Percentiles rank a stretch among this genome's conserved stretches.
Conservation (phyloP, 208 protist species). For the Tritrichomonas musculus region DNA sequence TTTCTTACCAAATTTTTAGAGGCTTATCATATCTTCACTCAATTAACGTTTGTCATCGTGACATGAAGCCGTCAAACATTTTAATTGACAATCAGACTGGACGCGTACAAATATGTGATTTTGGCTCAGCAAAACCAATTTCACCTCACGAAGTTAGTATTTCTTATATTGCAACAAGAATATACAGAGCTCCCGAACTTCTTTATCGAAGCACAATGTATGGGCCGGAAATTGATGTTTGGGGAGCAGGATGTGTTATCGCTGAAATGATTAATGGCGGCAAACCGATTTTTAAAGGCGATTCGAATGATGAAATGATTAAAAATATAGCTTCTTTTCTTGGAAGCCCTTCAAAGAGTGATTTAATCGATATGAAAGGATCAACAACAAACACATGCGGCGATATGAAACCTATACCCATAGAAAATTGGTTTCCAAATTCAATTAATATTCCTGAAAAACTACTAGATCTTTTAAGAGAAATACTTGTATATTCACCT, state of each 20-base stretch:
- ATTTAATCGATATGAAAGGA: neutral
- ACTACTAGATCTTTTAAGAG: neutral
- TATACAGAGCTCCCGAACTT: neutral
- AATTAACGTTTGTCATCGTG: neutral
- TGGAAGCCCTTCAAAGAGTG: neutral
- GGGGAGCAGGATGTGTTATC: neutral
- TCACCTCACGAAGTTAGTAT: neutral
- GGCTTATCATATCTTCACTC: neutral
- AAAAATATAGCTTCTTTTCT: neutral
- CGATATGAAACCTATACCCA: neutral
- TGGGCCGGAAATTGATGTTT: neutral
- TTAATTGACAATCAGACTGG: neutral
- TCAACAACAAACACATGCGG: neutral
- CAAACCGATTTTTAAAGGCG: neutral
- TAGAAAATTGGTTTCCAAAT: neutral
- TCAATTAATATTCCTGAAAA: too few species aligned
- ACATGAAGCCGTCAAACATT: conserved; percentile 21
- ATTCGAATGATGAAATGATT: neutral
- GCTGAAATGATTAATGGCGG: neutral
- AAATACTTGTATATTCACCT: conserved; percentile 31
- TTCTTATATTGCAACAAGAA: neutral
- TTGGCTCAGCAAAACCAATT: neutral
- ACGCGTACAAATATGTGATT: neutral
- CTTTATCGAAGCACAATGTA: neutral
- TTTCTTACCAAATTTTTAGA: conserved; percentile 4